Conservation (phyloP, 129 eudicot genomes). For the Helianthus annuus region HanXRQr2.0-SUNRISE NC_035439.2:124885621-124886120, state of each 20-base stretch:
- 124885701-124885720: slow-evolving; percentile 12
- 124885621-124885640: slow-evolving; percentile 13
- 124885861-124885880: slow-evolving; percentile 1
- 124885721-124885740: slow-evolving; percentile 16
- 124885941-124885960: slow-evolving; percentile 1
- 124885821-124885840: slow-evolving; percentile 10
- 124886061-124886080: slow-evolving; percentile 18
- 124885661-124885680: slow-evolving; percentile 4
- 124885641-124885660: slow-evolving; percentile 14
- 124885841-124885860: slow-evolving; percentile 17
- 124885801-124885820: neutral
- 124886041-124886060: slow-evolving; percentile 8
- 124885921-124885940: slow-evolving; percentile 10
- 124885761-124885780: neutral
- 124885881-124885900: slow-evolving; percentile 14
- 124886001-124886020: neutral
- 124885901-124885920: slow-evolving; percentile 8
- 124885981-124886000: neutral
- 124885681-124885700: slow-evolving; percentile 17
- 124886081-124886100: slow-evolving; percentile 13
- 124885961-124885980: slow-evolving; percentile 13
- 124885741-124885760: neutral
- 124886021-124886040: neutral
- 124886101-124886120: slow-evolving; percentile 7
- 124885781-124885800: neutral